A percentile compares a stretch with the other conserved stretches of the same genome.
These are phyloP conservation scores for Akanthomyces muscarius DNA, from an alignment of 2,329 filamentous ascomycete genomes.

Conservation along the genomic window DNA sequence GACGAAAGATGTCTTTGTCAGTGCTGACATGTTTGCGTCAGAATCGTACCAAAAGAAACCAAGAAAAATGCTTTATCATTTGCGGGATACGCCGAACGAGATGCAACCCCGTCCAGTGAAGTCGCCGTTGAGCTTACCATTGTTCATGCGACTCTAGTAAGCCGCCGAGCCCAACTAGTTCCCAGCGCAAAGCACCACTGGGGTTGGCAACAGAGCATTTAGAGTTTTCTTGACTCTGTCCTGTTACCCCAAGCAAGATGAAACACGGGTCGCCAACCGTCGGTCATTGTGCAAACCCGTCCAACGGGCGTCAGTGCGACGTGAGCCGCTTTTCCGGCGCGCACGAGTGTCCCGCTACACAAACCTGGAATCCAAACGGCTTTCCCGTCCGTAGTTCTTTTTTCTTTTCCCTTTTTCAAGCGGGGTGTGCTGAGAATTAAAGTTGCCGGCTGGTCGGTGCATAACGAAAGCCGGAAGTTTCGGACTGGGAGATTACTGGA, in stretches of 20 bases:
- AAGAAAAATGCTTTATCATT: background rate
- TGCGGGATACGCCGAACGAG: background rate
- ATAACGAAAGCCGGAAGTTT: no score
- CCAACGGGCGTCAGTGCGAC: background rate
- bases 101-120: background rate
- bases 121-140: background rate
- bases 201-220: background rate
- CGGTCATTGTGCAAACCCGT: background rate
- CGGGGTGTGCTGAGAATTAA: no score
- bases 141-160: slow-evolving; percentile 3
- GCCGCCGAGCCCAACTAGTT: background rate
- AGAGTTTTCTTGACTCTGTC: background rate
- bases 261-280: slow-evolving; percentile 1
- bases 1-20: background rate
- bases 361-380: background rate
- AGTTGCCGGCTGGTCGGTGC: no score
- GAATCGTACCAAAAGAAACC: background rate
- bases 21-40: background rate
- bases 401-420: no score
- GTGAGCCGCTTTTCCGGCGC: no score
- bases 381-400: no score
- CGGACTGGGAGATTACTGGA: no score
- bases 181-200: no score
- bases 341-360: no score
- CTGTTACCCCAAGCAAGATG: background rate